These are phyloP conservation scores for Russula earlei DNA, from an alignment of 768 basidiomycete species.

Conservation along the genomic window DNA sequence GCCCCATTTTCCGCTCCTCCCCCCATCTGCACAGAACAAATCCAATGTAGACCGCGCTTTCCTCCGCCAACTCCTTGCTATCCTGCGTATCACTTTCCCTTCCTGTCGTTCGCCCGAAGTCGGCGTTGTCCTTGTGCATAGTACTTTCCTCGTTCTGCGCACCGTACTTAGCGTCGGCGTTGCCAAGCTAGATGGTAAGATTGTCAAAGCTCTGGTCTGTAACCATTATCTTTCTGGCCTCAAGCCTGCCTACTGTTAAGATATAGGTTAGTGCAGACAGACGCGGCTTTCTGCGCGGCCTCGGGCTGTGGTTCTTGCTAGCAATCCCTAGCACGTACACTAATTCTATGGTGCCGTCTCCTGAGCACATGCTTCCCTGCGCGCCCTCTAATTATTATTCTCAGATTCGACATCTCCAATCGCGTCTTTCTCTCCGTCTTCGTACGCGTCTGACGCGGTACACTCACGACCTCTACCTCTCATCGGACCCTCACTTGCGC, in stretches of 20 bases:
- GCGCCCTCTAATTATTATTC: not conserved
- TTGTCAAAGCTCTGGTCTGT: constrained; percentile 76
- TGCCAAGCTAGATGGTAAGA: constrained; percentile 79
- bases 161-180: constrained; percentile 85
- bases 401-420: constrained; percentile 83
- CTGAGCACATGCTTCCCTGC: not conserved
- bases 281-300: constrained; percentile 68
- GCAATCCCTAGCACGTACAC: constrained; percentile 93
- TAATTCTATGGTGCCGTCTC: constrained; percentile 68
- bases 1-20: constrained; percentile 51
- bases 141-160: constrained; percentile 73
- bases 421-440: constrained; percentile 72
- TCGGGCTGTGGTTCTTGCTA: constrained; percentile 82
- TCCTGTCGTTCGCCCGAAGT: constrained; percentile 59
- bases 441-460: constrained; percentile 85
- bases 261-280: constrained; percentile 69
- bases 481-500: constrained; percentile 56
- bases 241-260: not conserved
- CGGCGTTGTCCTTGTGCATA: constrained; percentile 65
- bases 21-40: constrained; percentile 33
- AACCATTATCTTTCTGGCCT: not conserved
- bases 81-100: constrained; percentile 66
- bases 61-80: constrained; percentile 60
- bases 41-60: constrained; percentile 64
- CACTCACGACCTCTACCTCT: constrained; percentile 86